Evolutionary conservation across 768 basidiomycete species (phyloP), one percentile per base, ranked within the genome.

Genomic region (Auricularia cornea): DNA sequence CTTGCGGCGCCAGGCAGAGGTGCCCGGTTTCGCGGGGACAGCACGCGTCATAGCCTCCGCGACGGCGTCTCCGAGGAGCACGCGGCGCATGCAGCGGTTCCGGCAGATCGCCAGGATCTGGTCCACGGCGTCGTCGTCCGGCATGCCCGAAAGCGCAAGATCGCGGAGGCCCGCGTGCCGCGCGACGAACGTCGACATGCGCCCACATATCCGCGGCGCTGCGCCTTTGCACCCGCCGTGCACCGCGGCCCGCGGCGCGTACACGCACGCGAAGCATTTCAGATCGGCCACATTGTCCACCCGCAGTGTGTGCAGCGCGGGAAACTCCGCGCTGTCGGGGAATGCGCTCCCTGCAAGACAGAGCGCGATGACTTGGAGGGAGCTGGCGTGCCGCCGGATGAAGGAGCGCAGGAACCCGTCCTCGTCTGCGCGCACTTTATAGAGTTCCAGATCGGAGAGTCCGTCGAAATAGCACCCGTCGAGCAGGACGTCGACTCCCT

Each of bases 191-290:
- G 54, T 57, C 28, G 54, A 16, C 26, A 57, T 29, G 4, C 28
- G 6, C 30, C 28, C 54, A 20, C 54, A 57, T 30, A 26, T 16
- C 8, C 54, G 54, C 30, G 30, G 6, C 4, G 20, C 28, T 28
- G n/a, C n/a, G n/a, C 54, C 54, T 57, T 57, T 57, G 28, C 54
- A 57, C 20, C 28, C 54, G 14, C 54, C 54, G 54, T 57, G 54
- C 4, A 30, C 10, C 26, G 23, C 26, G 26, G 6, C 26, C 28
- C 20, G 10, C 26, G 28, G 54, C 12, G 28, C 26, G 30, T 57
- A 57, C 12, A 57, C 20, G 54, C 54, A 57, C 23, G 26, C 54
- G 20, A 57, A 57, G 54, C 54, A 57, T 16, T 57, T 16, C 4
- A 57, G 14, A 14, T 26, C 28, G 12, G 54, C 54, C 2, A 57